A percentile compares a stretch with the other conserved stretches of the same genome.
Evolutionary conservation across 2,329 filamentous ascomycete genomes (phyloP).

Genomic region (Botryotinia calthae): DNA sequence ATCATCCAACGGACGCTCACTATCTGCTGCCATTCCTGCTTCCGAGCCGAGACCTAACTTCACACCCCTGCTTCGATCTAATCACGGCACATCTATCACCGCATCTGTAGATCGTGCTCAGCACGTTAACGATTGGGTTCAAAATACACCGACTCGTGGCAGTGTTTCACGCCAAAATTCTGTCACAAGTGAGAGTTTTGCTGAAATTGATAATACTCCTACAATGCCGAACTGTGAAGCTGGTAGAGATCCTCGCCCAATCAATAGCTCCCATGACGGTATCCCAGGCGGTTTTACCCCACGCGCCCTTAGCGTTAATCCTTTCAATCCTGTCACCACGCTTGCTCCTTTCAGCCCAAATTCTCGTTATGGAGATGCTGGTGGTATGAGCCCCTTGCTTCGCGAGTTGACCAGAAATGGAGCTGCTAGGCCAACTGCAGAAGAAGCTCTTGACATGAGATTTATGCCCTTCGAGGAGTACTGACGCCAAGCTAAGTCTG

Average conservation of each 20-base stretch:
- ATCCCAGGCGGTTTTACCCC: background rate
- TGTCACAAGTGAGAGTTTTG: background rate
- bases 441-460: slow-evolving; percentile 32
- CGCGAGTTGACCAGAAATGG: slow-evolving; percentile 29
- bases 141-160: slow-evolving; percentile 21
- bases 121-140: slow-evolving; percentile 27
- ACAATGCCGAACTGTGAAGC: slow-evolving; percentile 5
- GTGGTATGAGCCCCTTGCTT: slow-evolving; percentile 26
- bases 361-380: slow-evolving; percentile 4
- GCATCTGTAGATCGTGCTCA: slow-evolving; percentile 23
- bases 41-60: slow-evolving; percentile 22
- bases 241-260: background rate
- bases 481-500: slow-evolving; percentile 33
- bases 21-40: slow-evolving; percentile 20
- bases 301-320: slow-evolving; percentile 21
- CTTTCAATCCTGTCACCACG: slow-evolving; percentile 15
- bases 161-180: background rate
- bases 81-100: slow-evolving; percentile 26
- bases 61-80: slow-evolving; percentile 29
- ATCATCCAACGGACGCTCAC: background rate
- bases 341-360: slow-evolving; percentile 18
- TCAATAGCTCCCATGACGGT: background rate
- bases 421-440: slow-evolving; percentile 29
- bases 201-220: slow-evolving; percentile 1
- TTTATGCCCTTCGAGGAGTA: slow-evolving; percentile 41